Evolutionary conservation across 176 grass and related monocot genomes (phyloP).

Genomic region (Phoenix dactylifera): DNA sequence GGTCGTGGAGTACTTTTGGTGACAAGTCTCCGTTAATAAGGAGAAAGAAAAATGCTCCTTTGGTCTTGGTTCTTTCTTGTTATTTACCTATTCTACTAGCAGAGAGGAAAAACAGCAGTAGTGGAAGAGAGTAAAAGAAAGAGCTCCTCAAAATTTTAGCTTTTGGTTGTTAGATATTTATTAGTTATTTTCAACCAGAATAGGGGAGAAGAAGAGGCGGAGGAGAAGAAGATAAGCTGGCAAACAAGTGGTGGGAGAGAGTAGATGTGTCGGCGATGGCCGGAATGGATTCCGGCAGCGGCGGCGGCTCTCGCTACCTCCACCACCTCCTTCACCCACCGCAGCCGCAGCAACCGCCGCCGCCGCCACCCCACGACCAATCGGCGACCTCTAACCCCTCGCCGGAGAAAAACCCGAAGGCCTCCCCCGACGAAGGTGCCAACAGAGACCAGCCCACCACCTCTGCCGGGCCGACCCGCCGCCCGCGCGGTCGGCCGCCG

Average conservation of each 20-base stretch:
- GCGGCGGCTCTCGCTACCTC: not conserved
- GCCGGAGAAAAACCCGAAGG: not conserved
- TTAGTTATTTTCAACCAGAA: not conserved
- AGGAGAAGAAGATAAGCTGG: slow-evolving; percentile 4
- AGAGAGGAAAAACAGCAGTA: too few relatives aligned
- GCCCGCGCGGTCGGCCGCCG: not conserved
- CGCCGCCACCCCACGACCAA: not conserved
- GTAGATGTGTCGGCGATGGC: slow-evolving; percentile 17
- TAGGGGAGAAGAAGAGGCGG: too few relatives aligned
- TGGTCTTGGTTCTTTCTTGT: too few relatives aligned
- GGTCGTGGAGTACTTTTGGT: too few relatives aligned
- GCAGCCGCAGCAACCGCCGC: not conserved
- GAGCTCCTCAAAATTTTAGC: too few relatives aligned
- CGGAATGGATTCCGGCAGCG: slow-evolving; percentile 2
- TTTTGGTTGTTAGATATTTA: not conserved
- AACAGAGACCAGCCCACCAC: not conserved
- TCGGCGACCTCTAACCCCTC: not conserved
- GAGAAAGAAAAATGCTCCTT: too few relatives aligned
- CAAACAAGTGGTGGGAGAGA: slow-evolving; percentile 21
- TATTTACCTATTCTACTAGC: too few relatives aligned
- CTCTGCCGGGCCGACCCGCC: not conserved
- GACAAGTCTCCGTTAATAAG: too few relatives aligned
- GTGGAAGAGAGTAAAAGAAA: too few relatives aligned
- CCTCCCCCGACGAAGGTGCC: not conserved
- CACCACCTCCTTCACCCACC: slow-evolving; percentile 1